These are phyloP conservation scores for Kuraishia piskuri DNA, from an alignment of 805 yeast species.

Conservation along the genomic window DNA sequence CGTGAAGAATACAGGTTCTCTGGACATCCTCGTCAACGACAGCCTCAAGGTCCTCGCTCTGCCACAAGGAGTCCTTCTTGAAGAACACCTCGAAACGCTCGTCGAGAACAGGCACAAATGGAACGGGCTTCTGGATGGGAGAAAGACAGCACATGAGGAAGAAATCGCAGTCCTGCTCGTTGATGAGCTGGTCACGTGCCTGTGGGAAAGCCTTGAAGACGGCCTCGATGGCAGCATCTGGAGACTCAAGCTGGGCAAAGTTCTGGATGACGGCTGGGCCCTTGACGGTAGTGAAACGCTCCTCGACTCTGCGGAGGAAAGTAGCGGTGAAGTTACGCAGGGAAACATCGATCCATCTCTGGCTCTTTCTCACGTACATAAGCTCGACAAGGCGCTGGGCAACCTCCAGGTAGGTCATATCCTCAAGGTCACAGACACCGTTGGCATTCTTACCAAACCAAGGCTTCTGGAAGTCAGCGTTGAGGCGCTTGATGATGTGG, in stretches of 20 bases:
- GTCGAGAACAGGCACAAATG: constrained; percentile 92
- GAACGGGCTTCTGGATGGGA: constrained; percentile 94
- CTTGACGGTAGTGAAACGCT: constrained; percentile 68
- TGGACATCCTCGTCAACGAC: constrained; percentile 94
- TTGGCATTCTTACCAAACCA: constrained; percentile 84
- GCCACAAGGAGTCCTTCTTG: constrained; percentile 99
- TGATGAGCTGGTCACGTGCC: constrained; percentile 74
- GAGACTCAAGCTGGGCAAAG: constrained; percentile 58
- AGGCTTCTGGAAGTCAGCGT: constrained; percentile 94
- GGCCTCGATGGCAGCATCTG: constrained; percentile 48
- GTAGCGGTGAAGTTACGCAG: constrained; percentile 83
- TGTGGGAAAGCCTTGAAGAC: constrained; percentile 65
- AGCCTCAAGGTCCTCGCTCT: constrained; percentile 93
- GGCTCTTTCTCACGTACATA: constrained; percentile 70
- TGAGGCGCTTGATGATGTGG: constrained; percentile 75
- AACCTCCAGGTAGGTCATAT: constrained; percentile 93
- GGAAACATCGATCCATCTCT: constrained; percentile 82
- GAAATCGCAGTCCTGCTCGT: constrained; percentile 92
- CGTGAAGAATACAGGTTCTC: constrained; percentile 97
- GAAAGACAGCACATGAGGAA: constrained; percentile 77
- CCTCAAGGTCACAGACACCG: constrained; percentile 84
- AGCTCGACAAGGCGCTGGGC: constrained; percentile 81
- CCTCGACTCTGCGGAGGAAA: constrained; percentile 90
- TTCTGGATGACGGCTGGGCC: constrained; percentile 65
- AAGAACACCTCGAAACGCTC: constrained; percentile 92